Base-by-base conservation (phyloP, 2,329 filamentous ascomycete species). In the Raffaelea albimanens region DNA sequence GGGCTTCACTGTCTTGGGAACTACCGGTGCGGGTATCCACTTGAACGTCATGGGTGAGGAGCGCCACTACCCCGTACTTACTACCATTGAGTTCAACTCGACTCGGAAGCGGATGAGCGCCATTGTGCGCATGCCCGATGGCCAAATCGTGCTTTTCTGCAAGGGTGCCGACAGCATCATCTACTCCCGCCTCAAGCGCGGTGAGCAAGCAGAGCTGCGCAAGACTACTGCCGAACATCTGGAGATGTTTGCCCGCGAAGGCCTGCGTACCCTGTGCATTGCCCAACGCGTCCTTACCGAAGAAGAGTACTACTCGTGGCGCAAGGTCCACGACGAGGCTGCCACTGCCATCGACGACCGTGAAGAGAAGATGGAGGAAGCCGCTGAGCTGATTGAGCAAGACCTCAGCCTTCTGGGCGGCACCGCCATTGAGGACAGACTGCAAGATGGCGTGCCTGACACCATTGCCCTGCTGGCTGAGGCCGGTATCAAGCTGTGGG, bases 101-200 rank as follows among this genome's bases (percentile, higher is more conserved):
- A 89, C 85, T 40, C 80, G 93, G 59, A 98, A 98, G 69, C 81
- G 93, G 55, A 98, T 98, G 93, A 97, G 90, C 66, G 87, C 90
- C 2, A 96, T 98, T 56, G 82, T 98, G 44, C 80, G 86, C 49
- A 95, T 97, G 89, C 91, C 93, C 0, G 81, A 97, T 63, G 85
- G 86, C 38, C 83, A 76, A 50, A 96, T 98, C 52, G 75, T 93
- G 47, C 75, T 98, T 1, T 95, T 94, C 67, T 98, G 93, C 73
- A 98, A 98, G 68, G 93, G 93, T 54, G 93, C 93, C 31, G 93
- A 98, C 63, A 96, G 88, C 59, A 85, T 97, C 58, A 97, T 98
- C 54, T 98, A 97, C 64, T 90, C 89, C 8, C 85, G 93, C 5
- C 72, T 98, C 51, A 87, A 82, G 66, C 80, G 78, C 53, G 89